Conservation (phyloP, 371 early-diverging fungal species). For the Mucor circinelloides region DNA sequence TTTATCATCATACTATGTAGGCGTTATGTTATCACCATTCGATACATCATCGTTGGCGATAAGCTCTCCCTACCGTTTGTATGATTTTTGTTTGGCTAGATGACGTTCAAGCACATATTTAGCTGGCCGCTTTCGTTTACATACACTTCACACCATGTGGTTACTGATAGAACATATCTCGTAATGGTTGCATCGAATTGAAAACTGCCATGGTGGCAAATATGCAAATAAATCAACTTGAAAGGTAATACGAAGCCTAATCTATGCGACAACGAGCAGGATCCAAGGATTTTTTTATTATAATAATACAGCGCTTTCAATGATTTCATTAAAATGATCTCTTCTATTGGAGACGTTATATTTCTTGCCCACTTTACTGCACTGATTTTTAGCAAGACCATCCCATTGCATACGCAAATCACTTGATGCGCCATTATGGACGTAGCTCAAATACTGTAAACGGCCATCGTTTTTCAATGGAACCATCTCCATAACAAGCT, state of each 20-base stretch:
- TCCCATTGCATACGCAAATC: background rate
- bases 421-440: background rate
- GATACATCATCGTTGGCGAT: too few species aligned
- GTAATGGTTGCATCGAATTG: too few species aligned
- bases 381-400: background rate
- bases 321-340: conserved; percentile 10
- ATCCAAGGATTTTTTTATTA: conserved; percentile 3
- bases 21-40: too few species aligned
- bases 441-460: background rate
- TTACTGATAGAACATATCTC: too few species aligned
- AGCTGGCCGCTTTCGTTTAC: too few species aligned
- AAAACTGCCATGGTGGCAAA: background rate
- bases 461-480: background rate
- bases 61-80: too few species aligned
- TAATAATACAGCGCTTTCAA: conserved; percentile 22
- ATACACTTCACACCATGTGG: too few species aligned
- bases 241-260: background rate
- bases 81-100: too few species aligned
- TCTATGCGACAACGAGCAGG: background rate
- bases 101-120: too few species aligned
- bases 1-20: too few species aligned
- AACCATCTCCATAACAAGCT: conserved; percentile 1
- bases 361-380: background rate
- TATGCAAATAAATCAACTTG: background rate
- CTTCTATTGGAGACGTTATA: background rate